Evolutionary conservation across 352 stramenopile genomes (phyloP).

Genomic region (Globisporangium carolinianum): DNA sequence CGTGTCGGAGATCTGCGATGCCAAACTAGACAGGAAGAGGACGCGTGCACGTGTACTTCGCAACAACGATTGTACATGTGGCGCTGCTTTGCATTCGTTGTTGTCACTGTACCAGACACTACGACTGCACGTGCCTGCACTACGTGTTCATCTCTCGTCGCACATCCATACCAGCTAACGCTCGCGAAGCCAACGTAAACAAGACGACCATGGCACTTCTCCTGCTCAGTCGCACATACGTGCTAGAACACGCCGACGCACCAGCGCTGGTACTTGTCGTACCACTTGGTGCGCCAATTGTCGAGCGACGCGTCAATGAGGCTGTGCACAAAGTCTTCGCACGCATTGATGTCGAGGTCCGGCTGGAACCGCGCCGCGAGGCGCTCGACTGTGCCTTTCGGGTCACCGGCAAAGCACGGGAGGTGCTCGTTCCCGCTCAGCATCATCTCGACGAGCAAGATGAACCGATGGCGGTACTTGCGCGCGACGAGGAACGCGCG

Average conservation of each 20-base stretch:
- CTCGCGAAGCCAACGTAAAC: no score
- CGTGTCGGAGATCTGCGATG: no score
- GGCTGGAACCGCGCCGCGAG: slow-evolving; percentile 91
- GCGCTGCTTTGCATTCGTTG: no score
- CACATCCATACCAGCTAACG: neutral
- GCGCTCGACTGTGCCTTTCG: slow-evolving; percentile 86
- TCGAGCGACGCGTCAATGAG: slow-evolving; percentile 94
- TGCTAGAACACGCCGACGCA: slow-evolving; percentile 85
- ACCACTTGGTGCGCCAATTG: slow-evolving; percentile 96
- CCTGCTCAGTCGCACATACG: no score
- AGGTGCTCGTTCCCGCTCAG: slow-evolving; percentile 95
- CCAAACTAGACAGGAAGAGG: no score
- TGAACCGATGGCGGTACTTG: slow-evolving; percentile 93
- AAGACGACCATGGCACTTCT: no score
- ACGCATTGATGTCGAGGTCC: slow-evolving; percentile 91
- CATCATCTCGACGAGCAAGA: slow-evolving; percentile 96
- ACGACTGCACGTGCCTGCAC: no score
- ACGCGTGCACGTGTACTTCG: no score
- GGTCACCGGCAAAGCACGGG: slow-evolving; percentile 91
- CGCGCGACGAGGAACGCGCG: slow-evolving; percentile 93
- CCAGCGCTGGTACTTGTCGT: slow-evolving; percentile 94
- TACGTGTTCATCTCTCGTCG: neutral
- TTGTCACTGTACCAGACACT: no score
- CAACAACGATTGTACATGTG: no score
- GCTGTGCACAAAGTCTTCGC: slow-evolving; percentile 93